Percentiles rank a stretch among this genome's conserved stretches.
phyloP scores from a whole-genome alignment of 75 land plant genomes.

The Cunninghamia lanceolata region DNA sequence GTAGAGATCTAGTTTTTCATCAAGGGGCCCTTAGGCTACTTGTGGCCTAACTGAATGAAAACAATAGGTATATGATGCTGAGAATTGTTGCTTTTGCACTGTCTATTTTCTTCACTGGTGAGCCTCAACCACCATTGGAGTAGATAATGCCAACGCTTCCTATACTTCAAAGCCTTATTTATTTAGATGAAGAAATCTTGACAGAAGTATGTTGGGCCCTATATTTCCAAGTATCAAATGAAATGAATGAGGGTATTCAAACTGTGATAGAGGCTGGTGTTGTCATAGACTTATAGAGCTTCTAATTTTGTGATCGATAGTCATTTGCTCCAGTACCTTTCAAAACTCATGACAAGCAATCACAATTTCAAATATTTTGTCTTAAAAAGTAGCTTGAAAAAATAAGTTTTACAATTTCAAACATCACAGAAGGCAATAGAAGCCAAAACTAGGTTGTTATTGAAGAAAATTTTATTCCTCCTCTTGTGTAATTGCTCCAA shows the following conservation, averaged over 20 bases:
- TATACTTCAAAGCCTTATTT: slow-evolving; percentile 47
- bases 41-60: slow-evolving; percentile 25
- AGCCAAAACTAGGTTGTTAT: slow-evolving; percentile 79
- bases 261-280: slow-evolving; percentile 56
- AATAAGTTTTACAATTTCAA: slow-evolving; percentile 43
- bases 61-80: slow-evolving; percentile 20
- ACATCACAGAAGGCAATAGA: slow-evolving; percentile 75
- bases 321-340: slow-evolving; percentile 57
- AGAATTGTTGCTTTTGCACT: slow-evolving; percentile 32
- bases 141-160: slow-evolving; percentile 46
- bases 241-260: slow-evolving; percentile 62
- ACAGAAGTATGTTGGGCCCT: slow-evolving; percentile 50
- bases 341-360: slow-evolving; percentile 40
- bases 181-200: slow-evolving; percentile 60
- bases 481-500: slow-evolving; percentile 50
- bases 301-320: slow-evolving; percentile 46
- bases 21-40: slow-evolving; percentile 30
- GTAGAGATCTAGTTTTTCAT: slow-evolving; percentile 29
- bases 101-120: slow-evolving; percentile 33
- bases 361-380: slow-evolving; percentile 66
- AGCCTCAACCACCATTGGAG: slow-evolving; percentile 32
- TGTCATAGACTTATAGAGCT: slow-evolving; percentile 49
- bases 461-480: slow-evolving; percentile 52
- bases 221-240: slow-evolving; percentile 63
- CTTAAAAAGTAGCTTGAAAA: too few relatives aligned